Conservation (phyloP, 306 rosid genomes). For the Quercus wislizeni region DNA sequence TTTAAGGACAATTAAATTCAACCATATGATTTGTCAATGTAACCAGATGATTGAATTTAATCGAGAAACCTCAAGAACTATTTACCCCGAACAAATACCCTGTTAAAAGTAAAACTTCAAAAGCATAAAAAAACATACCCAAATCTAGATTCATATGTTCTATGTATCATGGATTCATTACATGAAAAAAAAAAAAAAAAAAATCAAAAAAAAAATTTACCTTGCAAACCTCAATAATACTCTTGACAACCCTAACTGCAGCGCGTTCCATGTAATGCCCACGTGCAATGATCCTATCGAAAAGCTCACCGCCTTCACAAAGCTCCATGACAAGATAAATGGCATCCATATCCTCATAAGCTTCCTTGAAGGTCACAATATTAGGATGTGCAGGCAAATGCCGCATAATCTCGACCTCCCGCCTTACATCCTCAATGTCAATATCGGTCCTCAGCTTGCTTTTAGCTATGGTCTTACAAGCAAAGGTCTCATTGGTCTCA, state of each 20-base stretch:
- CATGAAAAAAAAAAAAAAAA: neutral
- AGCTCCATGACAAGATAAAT: slow-evolving; percentile 91
- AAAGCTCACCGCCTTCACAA: slow-evolving; percentile 90
- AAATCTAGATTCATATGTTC: no score
- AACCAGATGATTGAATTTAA: no score
- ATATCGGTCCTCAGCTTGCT: slow-evolving; percentile 75
- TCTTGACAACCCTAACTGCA: slow-evolving; percentile 69
- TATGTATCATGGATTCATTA: no score
- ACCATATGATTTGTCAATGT: no score
- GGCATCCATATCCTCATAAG: slow-evolving; percentile 77
- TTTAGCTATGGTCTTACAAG: slow-evolving; percentile 80
- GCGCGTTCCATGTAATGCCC: slow-evolving; percentile 94
- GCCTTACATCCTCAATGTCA: slow-evolving; percentile 72
- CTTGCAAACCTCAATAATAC: slow-evolving; percentile 86
- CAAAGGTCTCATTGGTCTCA: slow-evolving; percentile 41
- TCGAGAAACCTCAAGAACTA: no score
- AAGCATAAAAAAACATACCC: no score
- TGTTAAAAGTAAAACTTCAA: no score
- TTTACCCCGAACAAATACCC: no score
- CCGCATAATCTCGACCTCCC: slow-evolving; percentile 86
- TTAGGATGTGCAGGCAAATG: slow-evolving; percentile 78
- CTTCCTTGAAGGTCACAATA: slow-evolving; percentile 74
- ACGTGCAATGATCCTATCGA: slow-evolving; percentile 71
- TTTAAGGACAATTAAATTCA: no score
- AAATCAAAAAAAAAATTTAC: slow-evolving; percentile 23